These are phyloP conservation scores for Wallacemonas sp. DNA, from an alignment of 208 protist genomes.

Conservation along the genomic window DNA sequence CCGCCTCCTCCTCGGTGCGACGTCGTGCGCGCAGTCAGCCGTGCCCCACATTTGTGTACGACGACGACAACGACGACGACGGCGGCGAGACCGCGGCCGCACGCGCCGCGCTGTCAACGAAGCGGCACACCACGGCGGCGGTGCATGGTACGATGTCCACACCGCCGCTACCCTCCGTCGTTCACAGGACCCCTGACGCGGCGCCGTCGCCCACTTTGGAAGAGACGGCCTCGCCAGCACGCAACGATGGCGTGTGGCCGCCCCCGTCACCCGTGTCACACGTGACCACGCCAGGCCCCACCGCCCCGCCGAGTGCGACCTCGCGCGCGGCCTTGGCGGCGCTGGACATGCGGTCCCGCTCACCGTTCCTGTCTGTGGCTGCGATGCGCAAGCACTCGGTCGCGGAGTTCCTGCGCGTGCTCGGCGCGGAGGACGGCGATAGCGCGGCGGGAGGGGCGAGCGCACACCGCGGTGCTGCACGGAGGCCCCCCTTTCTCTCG, in stretches of 20 bases:
- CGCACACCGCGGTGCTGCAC: background rate
- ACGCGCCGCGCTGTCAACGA: background rate
- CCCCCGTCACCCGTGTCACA: too few relatives aligned
- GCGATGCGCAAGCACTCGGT: constrained; percentile 5
- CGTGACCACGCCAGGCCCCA: too few relatives aligned
- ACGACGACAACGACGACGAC: background rate
- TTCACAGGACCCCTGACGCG: too few relatives aligned
- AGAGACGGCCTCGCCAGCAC: too few relatives aligned
- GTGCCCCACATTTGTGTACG: background rate
- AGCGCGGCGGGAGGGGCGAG: background rate
- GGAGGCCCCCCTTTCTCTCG: background rate
- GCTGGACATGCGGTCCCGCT: constrained; percentile 2
- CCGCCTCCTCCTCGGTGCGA: too few relatives aligned
- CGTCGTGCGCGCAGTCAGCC: constrained; percentile 7
- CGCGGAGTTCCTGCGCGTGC: constrained; percentile 9
- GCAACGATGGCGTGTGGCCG: too few relatives aligned
- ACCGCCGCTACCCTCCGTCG: background rate
- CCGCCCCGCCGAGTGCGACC: too few relatives aligned
- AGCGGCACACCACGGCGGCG: background rate
- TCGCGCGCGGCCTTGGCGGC: too few relatives aligned
- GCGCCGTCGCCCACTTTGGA: too few relatives aligned
- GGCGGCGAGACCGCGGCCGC: too few relatives aligned
- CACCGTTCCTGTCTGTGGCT: constrained; percentile 5
- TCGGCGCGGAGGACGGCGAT: constrained; percentile 1
- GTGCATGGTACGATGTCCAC: background rate